A percentile compares a stretch with the other conserved stretches of the same genome.
phyloP scores from a whole-genome alignment of 352 stramenopile genomes.

The Pilasporangium apinafurcum region DNA sequence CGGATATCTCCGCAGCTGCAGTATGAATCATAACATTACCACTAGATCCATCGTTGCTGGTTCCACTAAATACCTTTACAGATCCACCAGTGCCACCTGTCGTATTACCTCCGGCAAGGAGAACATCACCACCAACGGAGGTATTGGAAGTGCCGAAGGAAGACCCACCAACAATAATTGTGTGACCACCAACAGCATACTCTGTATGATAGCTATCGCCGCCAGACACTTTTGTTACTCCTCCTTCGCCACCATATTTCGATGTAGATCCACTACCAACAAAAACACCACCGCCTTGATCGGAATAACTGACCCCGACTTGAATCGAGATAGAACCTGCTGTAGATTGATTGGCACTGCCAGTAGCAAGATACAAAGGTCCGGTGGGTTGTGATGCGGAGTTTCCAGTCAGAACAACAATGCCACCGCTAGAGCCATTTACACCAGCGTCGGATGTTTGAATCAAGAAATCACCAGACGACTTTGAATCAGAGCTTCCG shows the following conservation, averaged over 20 bases:
- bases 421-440: constrained; percentile 36
- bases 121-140: constrained; percentile 30
- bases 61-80: constrained; percentile 35
- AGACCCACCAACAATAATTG: constrained; percentile 30
- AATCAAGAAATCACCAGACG: constrained; percentile 39
- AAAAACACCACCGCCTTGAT: constrained; percentile 16
- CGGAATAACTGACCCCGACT: constrained; percentile 21
- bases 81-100: constrained; percentile 31
- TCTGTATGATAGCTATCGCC: constrained; percentile 18
- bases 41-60: constrained; percentile 22
- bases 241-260: constrained; percentile 20
- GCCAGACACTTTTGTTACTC: constrained; percentile 18
- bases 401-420: constrained; percentile 43
- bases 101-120: constrained; percentile 36
- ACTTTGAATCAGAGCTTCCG: constrained; percentile 24
- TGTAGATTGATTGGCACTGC: constrained; percentile 22
- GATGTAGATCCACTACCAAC: constrained; percentile 21
- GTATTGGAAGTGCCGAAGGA: constrained; percentile 21
- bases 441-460: constrained; percentile 23
- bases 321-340: constrained; percentile 33
- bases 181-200: constrained; percentile 35
- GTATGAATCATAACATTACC: constrained; percentile 15
- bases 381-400: constrained; percentile 32
- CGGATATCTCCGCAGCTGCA: not conserved
- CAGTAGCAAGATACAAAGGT: constrained; percentile 30